A percentile compares a stretch with the other conserved stretches of the same genome.
phyloP scores from a whole-genome alignment of 352 stramenopile species.

The Globisporangium apiculatum region DNA sequence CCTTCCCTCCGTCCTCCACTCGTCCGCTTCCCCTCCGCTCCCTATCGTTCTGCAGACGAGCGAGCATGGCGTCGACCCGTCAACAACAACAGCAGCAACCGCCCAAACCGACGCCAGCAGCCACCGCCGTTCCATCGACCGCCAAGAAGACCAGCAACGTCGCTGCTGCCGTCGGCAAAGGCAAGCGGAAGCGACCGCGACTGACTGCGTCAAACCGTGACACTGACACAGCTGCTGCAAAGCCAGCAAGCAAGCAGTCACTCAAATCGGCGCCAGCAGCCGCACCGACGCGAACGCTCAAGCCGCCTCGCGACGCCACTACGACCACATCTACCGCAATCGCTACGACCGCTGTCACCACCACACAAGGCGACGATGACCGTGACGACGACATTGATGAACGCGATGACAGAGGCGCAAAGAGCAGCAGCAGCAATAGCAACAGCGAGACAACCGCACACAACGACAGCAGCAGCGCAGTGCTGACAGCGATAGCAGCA shows the following conservation, averaged over 20 bases:
- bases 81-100: neutral
- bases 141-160: neutral
- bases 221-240: neutral
- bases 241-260: neutral
- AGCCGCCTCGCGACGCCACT: no score
- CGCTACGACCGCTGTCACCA: neutral
- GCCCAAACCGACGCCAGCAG: neutral
- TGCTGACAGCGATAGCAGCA: neutral
- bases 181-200: conserved; percentile 6
- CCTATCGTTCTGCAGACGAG: no score
- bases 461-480: neutral
- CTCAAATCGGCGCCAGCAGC: no score
- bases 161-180: neutral
- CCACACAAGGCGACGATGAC: neutral
- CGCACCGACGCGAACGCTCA: no score
- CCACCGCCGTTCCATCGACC: no score
- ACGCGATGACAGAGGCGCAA: neutral
- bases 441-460: no score
- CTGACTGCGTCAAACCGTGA: neutral
- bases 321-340: no score
- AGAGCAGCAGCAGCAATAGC: neutral
- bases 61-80: neutral
- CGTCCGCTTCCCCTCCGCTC: no score
- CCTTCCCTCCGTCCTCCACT: no score
- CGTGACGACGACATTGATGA: neutral